Base-by-base conservation (phyloP, 306 rosid genomes). In the Cucurbita argyrosperma region DNA sequence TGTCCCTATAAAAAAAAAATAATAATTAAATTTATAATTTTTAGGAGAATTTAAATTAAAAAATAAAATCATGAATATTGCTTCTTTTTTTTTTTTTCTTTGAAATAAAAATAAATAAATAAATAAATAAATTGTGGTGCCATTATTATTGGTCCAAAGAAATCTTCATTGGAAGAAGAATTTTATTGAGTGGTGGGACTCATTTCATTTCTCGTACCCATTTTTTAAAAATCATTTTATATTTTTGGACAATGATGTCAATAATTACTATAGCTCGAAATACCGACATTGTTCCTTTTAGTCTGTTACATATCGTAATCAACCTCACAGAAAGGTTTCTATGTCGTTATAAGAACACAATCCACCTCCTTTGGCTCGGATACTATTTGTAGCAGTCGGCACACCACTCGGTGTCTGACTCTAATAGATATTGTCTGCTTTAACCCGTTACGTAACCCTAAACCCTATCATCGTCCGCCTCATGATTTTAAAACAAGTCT, bases 91-190 rank as follows among this genome's bases (percentile, higher is more conserved):
- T 40, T 4, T 40, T 40, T 40, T 40, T 40, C 19, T 35, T 60
- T 60, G n/a, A 55, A 45, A 7, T 8, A 8, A 45, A 9, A 45
- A 40, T 40, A 40, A 40, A 39, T 39, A 47, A 47, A 39, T 39
- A 47, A 47, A 3, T 10, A 59, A 23, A 26, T 30, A 30, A 30
- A 4, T 58, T 58, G 43, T 60, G 66, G 10, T 78, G 71, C 67
- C 45, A 75, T 55, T 72, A 79, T 70, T 79, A 66, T 67, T 72
- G 53, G 74, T 50, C 77, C 56, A 64, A 72, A 80, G 65, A 82
- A 85, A 88, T 88, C 83, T 82, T 81, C 80, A 60, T 86, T 76
- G 86, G 85, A 83, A 79, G 90, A 80, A 84, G 79, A 81, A 76
- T n/a, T 56, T 52, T 83, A 67, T 74, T 62, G 7, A 76, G 72